These are phyloP conservation scores for Calocera viscosa DNA, from an alignment of 768 basidiomycete species.

Conservation along the genomic window DNA sequence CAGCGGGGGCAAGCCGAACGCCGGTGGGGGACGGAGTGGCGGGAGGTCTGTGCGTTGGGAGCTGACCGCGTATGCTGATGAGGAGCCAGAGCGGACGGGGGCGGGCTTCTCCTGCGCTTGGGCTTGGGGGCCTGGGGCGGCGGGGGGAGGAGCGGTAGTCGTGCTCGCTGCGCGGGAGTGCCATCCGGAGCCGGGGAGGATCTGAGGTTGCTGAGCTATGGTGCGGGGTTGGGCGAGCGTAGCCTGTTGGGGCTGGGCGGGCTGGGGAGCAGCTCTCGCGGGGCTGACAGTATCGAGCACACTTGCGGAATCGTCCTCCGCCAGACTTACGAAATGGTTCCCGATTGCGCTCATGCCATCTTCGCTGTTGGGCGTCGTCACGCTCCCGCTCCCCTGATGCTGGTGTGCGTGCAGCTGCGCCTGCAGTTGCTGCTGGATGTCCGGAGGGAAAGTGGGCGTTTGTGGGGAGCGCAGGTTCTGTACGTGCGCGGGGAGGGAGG, in stretches of 20 bases:
- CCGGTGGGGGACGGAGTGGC: constrained; percentile 19
- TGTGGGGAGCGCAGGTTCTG: neutral
- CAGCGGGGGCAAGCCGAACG: constrained; percentile 16
- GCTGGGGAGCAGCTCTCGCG: neutral
- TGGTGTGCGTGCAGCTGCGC: neutral
- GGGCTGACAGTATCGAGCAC: neutral
- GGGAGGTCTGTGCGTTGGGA: constrained; percentile 20
- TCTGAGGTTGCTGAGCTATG: constrained; percentile 46
- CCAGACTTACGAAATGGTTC: neutral
- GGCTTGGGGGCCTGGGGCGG: constrained; percentile 28
- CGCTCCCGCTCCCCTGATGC: too few species aligned
- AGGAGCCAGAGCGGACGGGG: constrained; percentile 37
- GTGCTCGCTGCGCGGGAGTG: neutral
- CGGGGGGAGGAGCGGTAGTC: constrained; percentile 35
- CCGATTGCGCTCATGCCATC: neutral
- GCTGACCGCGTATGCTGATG: constrained; percentile 17
- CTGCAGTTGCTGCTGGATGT: neutral
- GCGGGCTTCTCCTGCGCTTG: constrained; percentile 41
- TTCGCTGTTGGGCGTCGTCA: neutral
- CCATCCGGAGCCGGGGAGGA: neutral
- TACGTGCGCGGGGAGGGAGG: neutral
- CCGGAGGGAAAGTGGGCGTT: neutral
- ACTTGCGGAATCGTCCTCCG: neutral
- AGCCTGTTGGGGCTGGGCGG: neutral
- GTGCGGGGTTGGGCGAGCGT: constrained; percentile 31